Conservation (phyloP, 2,329 filamentous ascomycete genomes). For the Sporothrix inflata region DNA sequence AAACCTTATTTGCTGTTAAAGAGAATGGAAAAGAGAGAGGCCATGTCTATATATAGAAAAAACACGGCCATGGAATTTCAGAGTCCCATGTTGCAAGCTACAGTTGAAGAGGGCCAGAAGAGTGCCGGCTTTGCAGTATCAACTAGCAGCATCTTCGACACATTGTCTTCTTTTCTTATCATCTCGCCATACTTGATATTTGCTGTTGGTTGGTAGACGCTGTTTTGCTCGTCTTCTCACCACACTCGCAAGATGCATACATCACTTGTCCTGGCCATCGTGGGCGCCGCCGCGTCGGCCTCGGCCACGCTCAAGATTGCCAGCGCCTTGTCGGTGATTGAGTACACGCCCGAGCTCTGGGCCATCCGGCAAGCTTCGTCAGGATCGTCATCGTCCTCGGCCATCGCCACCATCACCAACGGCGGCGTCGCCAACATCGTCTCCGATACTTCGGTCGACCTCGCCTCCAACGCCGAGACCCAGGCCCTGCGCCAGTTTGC, state of each 20-base stretch:
- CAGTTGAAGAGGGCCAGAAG: too few relatives aligned
- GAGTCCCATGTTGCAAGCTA: too few relatives aligned
- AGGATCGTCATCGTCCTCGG: slow-evolving; percentile 1
- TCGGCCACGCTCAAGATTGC: slow-evolving; percentile 29
- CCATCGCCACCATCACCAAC: slow-evolving; percentile 35
- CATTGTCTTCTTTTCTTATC: too few relatives aligned
- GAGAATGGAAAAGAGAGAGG: too few relatives aligned
- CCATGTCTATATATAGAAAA: background rate
- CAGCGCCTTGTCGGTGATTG: slow-evolving; percentile 31
- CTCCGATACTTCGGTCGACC: slow-evolving; percentile 37
- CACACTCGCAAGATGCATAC: background rate
- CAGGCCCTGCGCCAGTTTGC: slow-evolving; percentile 42
- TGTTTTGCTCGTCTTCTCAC: background rate
- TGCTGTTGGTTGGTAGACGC: too few relatives aligned
- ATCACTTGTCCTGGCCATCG: background rate
- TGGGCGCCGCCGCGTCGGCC: background rate
- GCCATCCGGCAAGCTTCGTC: slow-evolving; percentile 35
- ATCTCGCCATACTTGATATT: too few relatives aligned
- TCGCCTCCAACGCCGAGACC: slow-evolving; percentile 44
- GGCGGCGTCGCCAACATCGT: slow-evolving; percentile 42
- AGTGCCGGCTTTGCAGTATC: too few relatives aligned
- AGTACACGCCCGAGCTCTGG: slow-evolving; percentile 35
- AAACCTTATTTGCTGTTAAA: too few relatives aligned
- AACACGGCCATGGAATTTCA: background rate
- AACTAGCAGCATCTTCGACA: too few relatives aligned